Evolutionary conservation across 176 grass and related monocot genomes (phyloP), one percentile per base, ranked within the genome.

Genomic region (Phyllostachys edulis): DNA sequence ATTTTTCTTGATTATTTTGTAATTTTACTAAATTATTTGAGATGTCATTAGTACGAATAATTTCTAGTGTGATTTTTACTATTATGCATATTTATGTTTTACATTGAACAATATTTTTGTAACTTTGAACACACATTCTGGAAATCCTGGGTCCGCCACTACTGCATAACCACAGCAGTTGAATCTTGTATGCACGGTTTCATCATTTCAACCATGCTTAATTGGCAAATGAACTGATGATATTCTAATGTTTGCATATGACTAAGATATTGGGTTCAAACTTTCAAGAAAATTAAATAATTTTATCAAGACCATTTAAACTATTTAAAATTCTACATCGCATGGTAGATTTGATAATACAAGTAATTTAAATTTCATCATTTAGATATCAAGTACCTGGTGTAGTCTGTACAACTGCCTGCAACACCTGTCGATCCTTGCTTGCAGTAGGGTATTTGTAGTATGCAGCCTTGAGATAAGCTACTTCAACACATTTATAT

Each of bases 401-500:
- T 78, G 88, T 89, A 64, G 84, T 63, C 63, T 94, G 96, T 67
- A 96, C 88, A 88, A 91, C 85, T 80, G 86, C 72, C 84, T 94
- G 96, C 73, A 99, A 84, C 27, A 90, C 91, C 81, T 99, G 91
- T 61, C 91, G 88, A 64, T 99, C 96, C 78, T 93, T 94, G 81
- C 56, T 91, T 71, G 93, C 88, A 82, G 76, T 82, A 67, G 88
- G 88, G 82, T 89, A 84, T 89, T 92, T 99, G 77, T 92, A 94
- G 85, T 94, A 99, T 66, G 96, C 93, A 77, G 91, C 89, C 77
- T 96, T 99, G 15, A 99, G 83, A 90, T 99, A 96, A 65, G 96
- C 96, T 54, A 99, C 93, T 88, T 96, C 96, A n/a, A 99, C 93
- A 84, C 96, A 99, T 63, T 99, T 99, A 69, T 92, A 96, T 84